phyloP scores from a whole-genome alignment of 148 eudicot species.

The Fagopyrum homotropicum region DNA sequence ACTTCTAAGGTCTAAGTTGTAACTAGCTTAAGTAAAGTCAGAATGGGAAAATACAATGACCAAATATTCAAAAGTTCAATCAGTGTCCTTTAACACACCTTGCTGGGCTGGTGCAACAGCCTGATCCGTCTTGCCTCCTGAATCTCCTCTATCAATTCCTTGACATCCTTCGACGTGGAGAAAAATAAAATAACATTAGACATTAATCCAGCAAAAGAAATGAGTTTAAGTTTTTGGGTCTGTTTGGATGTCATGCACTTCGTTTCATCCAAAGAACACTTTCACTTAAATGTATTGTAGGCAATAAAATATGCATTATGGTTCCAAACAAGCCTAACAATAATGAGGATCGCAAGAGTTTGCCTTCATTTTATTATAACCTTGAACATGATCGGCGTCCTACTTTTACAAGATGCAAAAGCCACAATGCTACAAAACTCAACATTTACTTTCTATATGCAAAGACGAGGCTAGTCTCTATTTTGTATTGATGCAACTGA shows the following conservation, averaged over 20 bases:
- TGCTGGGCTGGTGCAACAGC: slow-evolving; percentile 87
- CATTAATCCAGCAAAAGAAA: background rate
- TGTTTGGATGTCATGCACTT: no score
- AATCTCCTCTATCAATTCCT: slow-evolving; percentile 78
- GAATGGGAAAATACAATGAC: background rate
- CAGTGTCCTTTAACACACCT: slow-evolving; percentile 35
- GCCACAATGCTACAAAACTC: no score
- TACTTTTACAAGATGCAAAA: no score
- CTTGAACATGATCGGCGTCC: background rate
- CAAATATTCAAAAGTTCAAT: background rate
- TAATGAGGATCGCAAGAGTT: background rate
- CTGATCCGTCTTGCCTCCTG: slow-evolving; percentile 91
- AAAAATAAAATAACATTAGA: background rate
- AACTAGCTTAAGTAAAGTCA: background rate
- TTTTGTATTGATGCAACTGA: background rate
- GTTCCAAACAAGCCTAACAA: background rate
- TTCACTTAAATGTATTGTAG: no score
- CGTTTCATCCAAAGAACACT: no score
- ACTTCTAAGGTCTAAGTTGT: background rate
- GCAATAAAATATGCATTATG: no score
- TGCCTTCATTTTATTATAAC: background rate
- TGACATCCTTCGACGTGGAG: slow-evolving; percentile 48
- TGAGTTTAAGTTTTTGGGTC: background rate
- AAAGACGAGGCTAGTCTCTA: no score
- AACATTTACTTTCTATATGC: no score